Evolutionary conservation across 73 alveolate species (phyloP).

Genomic region (Paramecium sonneborni): DNA sequence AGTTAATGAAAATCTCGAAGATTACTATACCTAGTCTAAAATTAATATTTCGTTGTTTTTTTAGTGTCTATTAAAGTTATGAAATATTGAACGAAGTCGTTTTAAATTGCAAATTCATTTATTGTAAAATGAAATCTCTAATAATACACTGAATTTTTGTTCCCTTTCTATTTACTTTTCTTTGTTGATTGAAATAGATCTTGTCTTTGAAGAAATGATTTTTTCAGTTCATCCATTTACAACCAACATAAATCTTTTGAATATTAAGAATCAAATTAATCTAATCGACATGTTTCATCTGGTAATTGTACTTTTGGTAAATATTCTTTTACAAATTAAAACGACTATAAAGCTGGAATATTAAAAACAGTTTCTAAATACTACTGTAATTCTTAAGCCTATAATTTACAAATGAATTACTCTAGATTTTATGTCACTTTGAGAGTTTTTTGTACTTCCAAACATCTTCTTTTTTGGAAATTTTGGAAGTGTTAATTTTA

Average conservation of each 20-base stretch:
- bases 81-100: neutral
- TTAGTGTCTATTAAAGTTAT: neutral
- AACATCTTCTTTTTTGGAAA: neutral
- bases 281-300: neutral
- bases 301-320: neutral
- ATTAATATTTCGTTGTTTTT: conserved; percentile 2
- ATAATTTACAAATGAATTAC: neutral
- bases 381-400: neutral
- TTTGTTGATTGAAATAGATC: neutral
- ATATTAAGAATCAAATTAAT: neutral
- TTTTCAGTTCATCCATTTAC: conserved; percentile 33
- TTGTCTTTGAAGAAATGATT: neutral
- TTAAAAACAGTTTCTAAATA: neutral
- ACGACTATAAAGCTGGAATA: neutral
- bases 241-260: conserved; percentile 14
- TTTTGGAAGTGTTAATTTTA: neutral
- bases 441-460: neutral
- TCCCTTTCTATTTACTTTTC: neutral
- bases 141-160: neutral
- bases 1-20: neutral
- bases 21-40: neutral
- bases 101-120: neutral
- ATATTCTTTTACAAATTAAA: neutral
- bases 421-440: neutral
- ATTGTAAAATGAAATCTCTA: neutral